phyloP scores from a whole-genome alignment of 2,329 filamentous ascomycete species.

The Blumeria graminis region DNA sequence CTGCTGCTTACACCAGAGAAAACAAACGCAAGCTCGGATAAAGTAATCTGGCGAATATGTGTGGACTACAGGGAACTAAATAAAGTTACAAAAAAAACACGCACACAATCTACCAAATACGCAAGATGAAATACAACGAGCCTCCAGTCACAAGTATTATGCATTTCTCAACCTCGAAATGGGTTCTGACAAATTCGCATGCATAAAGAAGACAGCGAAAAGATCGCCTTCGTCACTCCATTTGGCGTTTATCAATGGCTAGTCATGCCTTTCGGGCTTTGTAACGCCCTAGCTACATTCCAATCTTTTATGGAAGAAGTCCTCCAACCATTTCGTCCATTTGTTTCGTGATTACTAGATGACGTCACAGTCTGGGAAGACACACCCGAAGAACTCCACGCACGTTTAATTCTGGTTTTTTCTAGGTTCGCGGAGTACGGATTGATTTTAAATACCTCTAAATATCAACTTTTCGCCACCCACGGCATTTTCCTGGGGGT shows the following conservation, averaged over 20 bases:
- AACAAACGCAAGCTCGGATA: not conserved
- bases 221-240: not conserved
- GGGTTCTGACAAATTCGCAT: not conserved
- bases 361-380: not conserved
- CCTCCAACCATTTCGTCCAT: not conserved
- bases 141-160: not conserved
- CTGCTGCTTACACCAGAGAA: not conserved
- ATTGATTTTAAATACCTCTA: not conserved
- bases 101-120: not conserved
- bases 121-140: not conserved
- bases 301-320: not conserved
- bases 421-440: not conserved
- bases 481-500: not conserved
- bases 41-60: not conserved
- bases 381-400: not conserved
- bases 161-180: not conserved
- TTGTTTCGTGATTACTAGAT: not conserved
- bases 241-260: not conserved
- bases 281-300: slow-evolving; percentile 1
- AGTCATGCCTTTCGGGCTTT: slow-evolving; percentile 2
- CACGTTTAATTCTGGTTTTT: not conserved
- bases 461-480: not conserved
- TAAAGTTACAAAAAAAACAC: not conserved
- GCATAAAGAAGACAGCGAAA: not conserved
- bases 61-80: not conserved